Evolutionary conservation across 192 early-diverging fungal species (phyloP).

Genomic region (Ambispora gerdemannii): DNA sequence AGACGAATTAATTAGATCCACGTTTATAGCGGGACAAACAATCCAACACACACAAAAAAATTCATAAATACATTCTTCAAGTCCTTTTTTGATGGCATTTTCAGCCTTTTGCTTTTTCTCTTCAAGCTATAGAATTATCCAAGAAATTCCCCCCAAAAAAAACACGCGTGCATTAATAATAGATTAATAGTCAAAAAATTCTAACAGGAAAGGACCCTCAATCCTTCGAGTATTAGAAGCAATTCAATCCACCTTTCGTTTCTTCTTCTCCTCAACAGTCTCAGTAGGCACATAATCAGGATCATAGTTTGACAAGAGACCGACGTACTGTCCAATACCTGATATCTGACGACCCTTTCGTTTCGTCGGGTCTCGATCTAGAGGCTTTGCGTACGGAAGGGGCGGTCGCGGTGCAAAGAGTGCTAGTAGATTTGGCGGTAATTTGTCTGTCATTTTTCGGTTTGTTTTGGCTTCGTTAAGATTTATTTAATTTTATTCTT

Average conservation of each 20-base stretch:
- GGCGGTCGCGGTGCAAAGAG: slow-evolving; percentile 83
- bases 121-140: slow-evolving; percentile 40
- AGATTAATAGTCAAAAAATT: no score
- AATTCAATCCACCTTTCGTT: slow-evolving; percentile 53
- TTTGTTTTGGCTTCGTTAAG: no score
- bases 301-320: slow-evolving; percentile 56
- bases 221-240: neutral
- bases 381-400: slow-evolving; percentile 58
- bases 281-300: slow-evolving; percentile 69
- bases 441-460: slow-evolving; percentile 32
- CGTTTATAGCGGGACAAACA: no score
- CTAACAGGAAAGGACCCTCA: no score
- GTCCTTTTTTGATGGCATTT: slow-evolving; percentile 51
- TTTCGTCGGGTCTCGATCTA: slow-evolving; percentile 63
- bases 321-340: slow-evolving; percentile 61
- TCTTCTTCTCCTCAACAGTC: slow-evolving; percentile 64
- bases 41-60: no score
- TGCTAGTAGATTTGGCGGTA: slow-evolving; percentile 69
- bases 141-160: no score
- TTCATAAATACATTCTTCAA: slow-evolving; percentile 48
- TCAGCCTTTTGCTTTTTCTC: slow-evolving; percentile 57
- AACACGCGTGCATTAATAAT: no score
- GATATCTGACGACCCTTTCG: slow-evolving; percentile 50
- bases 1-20: neutral
- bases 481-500: no score